Conservation (phyloP, 2,329 filamentous ascomycete genomes). For the Aspergillus pseudoglaucus region DNA sequence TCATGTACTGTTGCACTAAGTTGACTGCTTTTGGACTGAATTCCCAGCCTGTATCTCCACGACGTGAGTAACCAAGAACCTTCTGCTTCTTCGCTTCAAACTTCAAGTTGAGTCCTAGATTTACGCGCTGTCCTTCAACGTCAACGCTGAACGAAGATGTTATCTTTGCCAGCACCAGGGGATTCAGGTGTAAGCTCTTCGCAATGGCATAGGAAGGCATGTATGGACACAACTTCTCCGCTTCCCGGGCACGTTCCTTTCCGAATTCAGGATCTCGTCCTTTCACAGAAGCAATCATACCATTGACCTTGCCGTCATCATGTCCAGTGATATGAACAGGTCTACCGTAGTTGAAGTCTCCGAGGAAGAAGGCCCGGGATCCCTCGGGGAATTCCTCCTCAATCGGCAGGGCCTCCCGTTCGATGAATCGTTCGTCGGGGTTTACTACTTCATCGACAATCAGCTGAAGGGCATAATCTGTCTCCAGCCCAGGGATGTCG, state of each 20-base stretch:
- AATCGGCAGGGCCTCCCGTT: slow-evolving; percentile 78
- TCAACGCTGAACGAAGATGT: slow-evolving; percentile 88
- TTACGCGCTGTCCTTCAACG: slow-evolving; percentile 74
- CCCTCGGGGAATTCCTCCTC: slow-evolving; percentile 84
- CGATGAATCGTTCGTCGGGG: slow-evolving; percentile 87
- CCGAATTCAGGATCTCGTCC: slow-evolving; percentile 76
- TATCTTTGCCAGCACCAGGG: slow-evolving; percentile 87
- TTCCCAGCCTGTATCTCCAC: slow-evolving; percentile 83
- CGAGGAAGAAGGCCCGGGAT: slow-evolving; percentile 84
- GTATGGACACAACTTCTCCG: slow-evolving; percentile 68
- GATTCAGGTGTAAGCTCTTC: slow-evolving; percentile 71
- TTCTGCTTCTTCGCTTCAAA: slow-evolving; percentile 95
- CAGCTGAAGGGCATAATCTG: slow-evolving; percentile 83
- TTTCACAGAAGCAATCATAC: slow-evolving; percentile 67
- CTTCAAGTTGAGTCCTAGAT: slow-evolving; percentile 90
- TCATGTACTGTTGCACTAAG: slow-evolving; percentile 82
- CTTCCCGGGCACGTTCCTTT: slow-evolving; percentile 61
- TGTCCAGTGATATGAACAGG: slow-evolving; percentile 79
- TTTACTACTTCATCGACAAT: slow-evolving; percentile 86
- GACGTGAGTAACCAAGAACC: slow-evolving; percentile 89
- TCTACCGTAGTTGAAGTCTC: slow-evolving; percentile 85
- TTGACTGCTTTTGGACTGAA: slow-evolving; percentile 80
- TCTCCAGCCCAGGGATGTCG: slow-evolving; percentile 75
- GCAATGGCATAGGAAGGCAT: slow-evolving; percentile 85
- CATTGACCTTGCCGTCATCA: slow-evolving; percentile 65